These are phyloP conservation scores for Massarina eburnea DNA, from an alignment of 2,329 filamentous ascomycete genomes.

Conservation along the genomic window DNA sequence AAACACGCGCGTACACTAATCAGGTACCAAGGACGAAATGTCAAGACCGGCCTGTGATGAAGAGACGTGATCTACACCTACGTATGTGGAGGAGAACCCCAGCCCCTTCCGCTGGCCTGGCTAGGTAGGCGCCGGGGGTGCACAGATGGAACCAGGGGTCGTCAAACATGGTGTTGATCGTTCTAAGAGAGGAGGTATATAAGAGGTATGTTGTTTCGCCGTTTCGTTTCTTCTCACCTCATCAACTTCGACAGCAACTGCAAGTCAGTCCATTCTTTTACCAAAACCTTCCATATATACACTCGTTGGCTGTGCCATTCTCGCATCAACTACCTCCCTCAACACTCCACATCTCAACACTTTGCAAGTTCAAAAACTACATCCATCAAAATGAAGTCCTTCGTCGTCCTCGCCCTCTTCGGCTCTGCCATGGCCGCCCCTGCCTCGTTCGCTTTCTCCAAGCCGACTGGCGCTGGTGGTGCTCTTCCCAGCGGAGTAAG, in stretches of 20 bases:
- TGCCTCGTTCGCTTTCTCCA: neutral
- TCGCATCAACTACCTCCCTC: neutral
- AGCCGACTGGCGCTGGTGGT: neutral
- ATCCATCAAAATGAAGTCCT: constrained; percentile 22
- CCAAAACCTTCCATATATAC: constrained; percentile 11
- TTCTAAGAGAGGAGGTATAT: neutral
- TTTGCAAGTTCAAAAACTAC: constrained; percentile 1
- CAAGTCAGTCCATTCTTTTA: constrained; percentile 11
- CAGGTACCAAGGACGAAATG: neutral
- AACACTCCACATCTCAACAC: constrained; percentile 3
- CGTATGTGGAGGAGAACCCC: neutral
- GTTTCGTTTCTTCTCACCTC: neutral
- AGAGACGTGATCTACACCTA: neutral
- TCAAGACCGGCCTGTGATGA: neutral
- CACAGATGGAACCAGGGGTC: neutral
- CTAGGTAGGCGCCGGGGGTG: neutral
- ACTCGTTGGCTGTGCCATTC: constrained; percentile 19
- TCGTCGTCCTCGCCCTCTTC: constrained; percentile 24
- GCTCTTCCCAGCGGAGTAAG: neutral
- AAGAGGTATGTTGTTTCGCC: neutral
- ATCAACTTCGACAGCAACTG: neutral
- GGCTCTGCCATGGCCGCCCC: constrained; percentile 20
- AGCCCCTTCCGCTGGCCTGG: too few species aligned
- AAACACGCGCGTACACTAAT: neutral
- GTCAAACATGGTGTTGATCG: neutral